Base-by-base conservation (phyloP, 768 basidiomycete species). In the Amanita phalloides region DNA sequence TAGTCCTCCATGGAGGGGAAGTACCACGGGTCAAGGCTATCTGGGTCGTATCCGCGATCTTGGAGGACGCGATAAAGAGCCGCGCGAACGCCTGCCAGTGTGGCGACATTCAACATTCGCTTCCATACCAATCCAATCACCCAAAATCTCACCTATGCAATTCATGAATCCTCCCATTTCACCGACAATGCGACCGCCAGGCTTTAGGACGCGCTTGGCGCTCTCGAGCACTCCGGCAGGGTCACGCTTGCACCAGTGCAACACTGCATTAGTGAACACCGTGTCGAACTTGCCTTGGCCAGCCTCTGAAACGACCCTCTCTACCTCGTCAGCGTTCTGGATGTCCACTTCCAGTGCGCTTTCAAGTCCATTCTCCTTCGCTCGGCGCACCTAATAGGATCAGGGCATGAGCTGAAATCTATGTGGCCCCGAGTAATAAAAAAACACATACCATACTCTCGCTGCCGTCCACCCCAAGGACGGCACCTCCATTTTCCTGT, bases 171-270 rank as follows among this genome's bases (percentile, higher is more conserved):
- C 86, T 11, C 89, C 84, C 75, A 90, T 81, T 62, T 92, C 90
- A 21, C 74, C 81, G 0, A 81, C 81, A 43, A 91, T 77, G 20
- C 83, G 70, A 1, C 89, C 90, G 0, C 85, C 84, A 1, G 72
- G 74, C 57, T 79, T 88, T 50, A 92, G 67, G 8, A 84, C 65
- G 42, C 67, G 71, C 59, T 76, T 77, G n/a, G 77, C 74, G 45
- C 79, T 74, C 11, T 71, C 64, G 8, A 90, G 62, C 7, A 90
- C 89, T 1, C 77, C 81, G 1, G 59, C 62, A 0, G 90, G 91
- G 57, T 84, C 71, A 4, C 68, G 67, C 63, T 88, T 91, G 66
- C 89, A 92, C 90, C 90, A 93, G 59, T 94, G 90, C 55, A 93
- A 61, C 3, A 77, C 73, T 0, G 91, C 87, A 55, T 85, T 90